A percentile compares a stretch with the other conserved stretches of the same genome.
Evolutionary conservation across 129 eudicot species (phyloP).

Genomic region (Lactuca sativa): DNA sequence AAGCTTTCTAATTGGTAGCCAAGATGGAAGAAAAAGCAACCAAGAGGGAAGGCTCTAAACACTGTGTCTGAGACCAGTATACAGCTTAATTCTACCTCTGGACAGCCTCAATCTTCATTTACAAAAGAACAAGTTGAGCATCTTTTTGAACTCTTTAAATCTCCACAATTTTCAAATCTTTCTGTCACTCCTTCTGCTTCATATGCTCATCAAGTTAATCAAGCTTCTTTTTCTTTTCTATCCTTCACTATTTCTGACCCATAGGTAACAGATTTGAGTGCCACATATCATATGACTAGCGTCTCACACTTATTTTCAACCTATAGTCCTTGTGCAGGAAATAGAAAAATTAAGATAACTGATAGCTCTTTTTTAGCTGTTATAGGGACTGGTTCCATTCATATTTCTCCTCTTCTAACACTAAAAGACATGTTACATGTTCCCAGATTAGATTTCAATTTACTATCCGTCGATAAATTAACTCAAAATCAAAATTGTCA

Average conservation of each 20-base stretch:
- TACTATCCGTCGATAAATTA: background rate
- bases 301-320: background rate
- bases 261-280: background rate
- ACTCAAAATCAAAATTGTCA: background rate
- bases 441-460: background rate
- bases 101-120: no score
- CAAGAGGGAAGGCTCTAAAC: no score
- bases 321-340: background rate
- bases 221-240: background rate
- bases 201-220: no score
- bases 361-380: background rate
- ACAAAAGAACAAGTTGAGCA: no score
- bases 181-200: no score
- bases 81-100: no score
- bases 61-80: no score
- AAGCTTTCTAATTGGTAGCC: no score
- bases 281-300: background rate
- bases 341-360: background rate
- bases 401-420: background rate
- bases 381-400: background rate
- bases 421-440: background rate
- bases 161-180: no score
- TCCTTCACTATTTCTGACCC: background rate
- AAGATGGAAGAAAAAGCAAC: no score
- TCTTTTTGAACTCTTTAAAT: no score